These are phyloP conservation scores for Populus deltoides DNA, from an alignment of 345 rosid species.

Conservation along the genomic window DNA sequence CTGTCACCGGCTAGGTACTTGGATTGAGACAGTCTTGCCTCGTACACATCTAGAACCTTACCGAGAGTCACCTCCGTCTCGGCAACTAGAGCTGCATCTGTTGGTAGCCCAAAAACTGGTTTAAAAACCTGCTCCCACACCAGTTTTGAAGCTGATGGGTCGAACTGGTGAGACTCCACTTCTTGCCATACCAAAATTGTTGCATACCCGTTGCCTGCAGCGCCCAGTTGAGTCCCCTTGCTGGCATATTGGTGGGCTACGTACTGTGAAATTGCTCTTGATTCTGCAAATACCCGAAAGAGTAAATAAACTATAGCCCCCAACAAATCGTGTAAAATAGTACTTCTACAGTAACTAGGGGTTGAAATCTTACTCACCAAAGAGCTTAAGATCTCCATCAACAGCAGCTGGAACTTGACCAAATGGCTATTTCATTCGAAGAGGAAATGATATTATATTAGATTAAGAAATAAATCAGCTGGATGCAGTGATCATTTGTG, in stretches of 20 bases:
- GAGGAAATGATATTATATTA: background rate
- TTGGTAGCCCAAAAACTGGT: background rate
- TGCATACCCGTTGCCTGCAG: background rate
- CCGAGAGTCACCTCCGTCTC: conserved; percentile 32
- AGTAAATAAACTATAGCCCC: background rate
- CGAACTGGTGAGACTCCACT: background rate
- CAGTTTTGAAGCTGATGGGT: background rate
- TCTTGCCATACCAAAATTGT: background rate
- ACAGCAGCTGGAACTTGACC: background rate
- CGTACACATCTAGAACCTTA: conserved; percentile 50
- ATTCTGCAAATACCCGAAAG: background rate
- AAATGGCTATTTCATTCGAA: background rate
- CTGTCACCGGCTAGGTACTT: conserved; percentile 38
- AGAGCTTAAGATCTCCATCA: background rate
- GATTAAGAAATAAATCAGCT: background rate
- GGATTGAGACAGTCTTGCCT: conserved; percentile 30
- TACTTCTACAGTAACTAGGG: background rate
- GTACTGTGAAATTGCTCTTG: background rate
- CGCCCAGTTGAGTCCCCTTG: background rate
- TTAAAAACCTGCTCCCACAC: background rate
- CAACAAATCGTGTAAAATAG: background rate
- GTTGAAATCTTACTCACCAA: background rate
- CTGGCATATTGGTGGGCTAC: background rate
- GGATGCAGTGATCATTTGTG: background rate
- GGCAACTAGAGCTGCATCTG: background rate